Evolutionary conservation across 306 rosid genomes (phyloP), one percentile per base, ranked within the genome.

Genomic region (Malus orientalis): DNA sequence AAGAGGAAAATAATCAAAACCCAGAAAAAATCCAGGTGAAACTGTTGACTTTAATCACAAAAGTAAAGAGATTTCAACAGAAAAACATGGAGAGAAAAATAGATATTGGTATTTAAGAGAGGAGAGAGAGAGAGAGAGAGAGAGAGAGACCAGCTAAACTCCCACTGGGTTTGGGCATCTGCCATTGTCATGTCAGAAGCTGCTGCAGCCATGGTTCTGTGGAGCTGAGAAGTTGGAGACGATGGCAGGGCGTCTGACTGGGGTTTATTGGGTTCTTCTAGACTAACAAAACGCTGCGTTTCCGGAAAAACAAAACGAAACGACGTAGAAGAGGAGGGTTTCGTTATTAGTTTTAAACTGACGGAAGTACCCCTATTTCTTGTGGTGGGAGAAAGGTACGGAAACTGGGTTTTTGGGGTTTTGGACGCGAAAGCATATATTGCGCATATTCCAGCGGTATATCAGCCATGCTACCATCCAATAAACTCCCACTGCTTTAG

Each of bases 131-230:
- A 23, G 25, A 23, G 25, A 8, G 2, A 27, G 45, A 68, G 81
- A 61, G 75, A n/a, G 67, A 70, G 51, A 60, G 42, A 88, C 96
- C 96, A 87, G 86, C 78, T 79, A 76, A 91, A 91, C 73, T 85
- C 91, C 91, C 89, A 89, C 12, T 76, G 79, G 54, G 84, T 44
- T 70, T 79, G 82, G 14, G 33, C 79, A 47, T 76, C 79, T 51
- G 79, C 13, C 76, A 47, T 59, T 51, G 79, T 13, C 76, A 23
- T 59, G 47, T 32, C 82, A 38, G 76, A 61, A 69, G 74, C 70
- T 69, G 20, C 18, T 6, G 88, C 75, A 80, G 92, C 87, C 91
- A 91, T 87, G 38, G 78, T 49, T 27, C 27, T 54, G 16, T 8
- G 69, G 61, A 67, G 74, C 78, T 57, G 19, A 18, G 64, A 61